phyloP scores from a whole-genome alignment of 2,329 filamentous ascomycete species.

The Trichocomaceae sp. region DNA sequence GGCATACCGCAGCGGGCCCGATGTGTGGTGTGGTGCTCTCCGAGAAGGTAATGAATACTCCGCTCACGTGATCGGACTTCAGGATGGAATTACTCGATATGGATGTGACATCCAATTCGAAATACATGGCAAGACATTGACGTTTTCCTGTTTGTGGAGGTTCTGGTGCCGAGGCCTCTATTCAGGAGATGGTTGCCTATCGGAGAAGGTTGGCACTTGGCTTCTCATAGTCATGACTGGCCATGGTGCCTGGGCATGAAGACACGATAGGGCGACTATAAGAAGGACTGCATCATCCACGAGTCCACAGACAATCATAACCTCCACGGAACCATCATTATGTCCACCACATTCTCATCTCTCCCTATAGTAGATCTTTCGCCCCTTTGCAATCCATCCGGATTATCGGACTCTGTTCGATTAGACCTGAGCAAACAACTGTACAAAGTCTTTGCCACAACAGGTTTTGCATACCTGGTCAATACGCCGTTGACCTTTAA shows the following conservation, averaged over 20 bases:
- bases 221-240: no score
- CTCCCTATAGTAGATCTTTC: conserved; percentile 40
- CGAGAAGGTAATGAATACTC: no score
- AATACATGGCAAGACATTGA: neutral
- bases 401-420: conserved; percentile 22
- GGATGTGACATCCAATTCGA: neutral
- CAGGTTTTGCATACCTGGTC: conserved; percentile 43
- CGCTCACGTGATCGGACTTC: conserved; percentile 13
- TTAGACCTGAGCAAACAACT: conserved; percentile 31
- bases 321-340: conserved; percentile 14
- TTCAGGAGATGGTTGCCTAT: neutral
- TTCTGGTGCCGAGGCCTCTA: neutral
- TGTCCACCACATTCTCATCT: conserved; percentile 39
- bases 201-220: neutral
- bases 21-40: no score
- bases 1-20: no score
- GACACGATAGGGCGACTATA: neutral
- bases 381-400: conserved; percentile 23
- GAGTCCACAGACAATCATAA: neutral
- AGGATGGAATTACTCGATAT: conserved; percentile 4
- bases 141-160: neutral
- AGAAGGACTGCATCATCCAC: neutral
- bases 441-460: conserved; percentile 40
- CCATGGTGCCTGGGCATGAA: neutral
- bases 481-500: conserved; percentile 38